Percentiles rank a stretch among this genome's conserved stretches.
phyloP scores from a whole-genome alignment of 2,329 filamentous ascomycete genomes.

The Clonostachys chloroleuca region DNA sequence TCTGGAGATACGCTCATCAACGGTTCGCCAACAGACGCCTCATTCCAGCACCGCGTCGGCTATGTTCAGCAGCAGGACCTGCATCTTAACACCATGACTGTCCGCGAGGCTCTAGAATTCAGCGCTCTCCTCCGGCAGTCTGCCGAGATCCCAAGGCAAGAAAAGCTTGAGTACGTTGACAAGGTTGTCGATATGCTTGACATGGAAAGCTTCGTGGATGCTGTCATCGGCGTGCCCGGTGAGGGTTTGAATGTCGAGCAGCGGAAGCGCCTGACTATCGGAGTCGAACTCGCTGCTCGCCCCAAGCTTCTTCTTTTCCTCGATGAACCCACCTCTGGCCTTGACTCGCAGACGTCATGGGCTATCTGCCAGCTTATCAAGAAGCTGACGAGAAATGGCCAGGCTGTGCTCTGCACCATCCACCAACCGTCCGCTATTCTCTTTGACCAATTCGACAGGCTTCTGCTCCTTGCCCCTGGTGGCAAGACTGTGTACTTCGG shows the following conservation, averaged over 20 bases:
- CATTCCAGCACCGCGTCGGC: constrained; percentile 64
- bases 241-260: constrained; percentile 38
- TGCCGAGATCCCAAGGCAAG: constrained; percentile 27
- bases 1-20: constrained; percentile 63
- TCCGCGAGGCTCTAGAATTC: constrained; percentile 27
- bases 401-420: constrained; percentile 45
- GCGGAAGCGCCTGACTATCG: constrained; percentile 74
- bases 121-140: constrained; percentile 34
- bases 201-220: constrained; percentile 46
- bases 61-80: constrained; percentile 63
- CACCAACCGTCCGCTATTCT: constrained; percentile 37
- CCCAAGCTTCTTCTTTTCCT: constrained; percentile 86
- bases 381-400: constrained; percentile 48
- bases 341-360: constrained; percentile 87
- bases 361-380: constrained; percentile 66
- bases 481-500: constrained; percentile 62
- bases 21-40: constrained; percentile 56
- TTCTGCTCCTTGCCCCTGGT: constrained; percentile 50
- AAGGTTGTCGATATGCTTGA: constrained; percentile 45
- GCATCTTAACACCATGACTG: constrained; percentile 27
- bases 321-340: constrained; percentile 89
- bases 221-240: constrained; percentile 33
- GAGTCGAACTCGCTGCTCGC: constrained; percentile 90
- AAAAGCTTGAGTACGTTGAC: constrained; percentile 43
- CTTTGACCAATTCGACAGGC: constrained; percentile 47